Conservation (phyloP, 1,284 basidiomycete species). For the Cryptococcus neoformans region DNA sequence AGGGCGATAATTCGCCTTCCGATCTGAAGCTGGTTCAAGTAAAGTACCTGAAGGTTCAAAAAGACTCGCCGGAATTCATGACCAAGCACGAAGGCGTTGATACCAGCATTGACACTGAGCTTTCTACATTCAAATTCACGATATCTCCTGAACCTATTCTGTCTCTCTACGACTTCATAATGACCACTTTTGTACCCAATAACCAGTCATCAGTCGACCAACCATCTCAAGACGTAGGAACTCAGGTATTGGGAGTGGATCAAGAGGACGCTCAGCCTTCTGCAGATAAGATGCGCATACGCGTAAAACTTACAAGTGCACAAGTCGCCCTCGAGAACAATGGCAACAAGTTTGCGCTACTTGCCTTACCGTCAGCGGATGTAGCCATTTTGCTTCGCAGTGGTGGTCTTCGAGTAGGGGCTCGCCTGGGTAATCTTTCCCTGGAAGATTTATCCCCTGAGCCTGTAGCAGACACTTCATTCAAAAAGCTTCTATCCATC, state of each 20-base stretch:
- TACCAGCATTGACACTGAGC: constrained; percentile 79
- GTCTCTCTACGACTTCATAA: constrained; percentile 93
- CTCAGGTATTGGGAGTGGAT: constrained; percentile 13
- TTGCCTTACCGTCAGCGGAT: constrained; percentile 88
- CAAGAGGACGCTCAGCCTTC: constrained; percentile 11
- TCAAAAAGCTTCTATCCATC: constrained; percentile 88
- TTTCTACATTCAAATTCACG: constrained; percentile 91
- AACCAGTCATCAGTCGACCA: constrained; percentile 17
- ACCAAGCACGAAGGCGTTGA: constrained; percentile 82
- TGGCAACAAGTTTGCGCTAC: constrained; percentile 68
- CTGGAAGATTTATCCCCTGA: constrained; percentile 74
- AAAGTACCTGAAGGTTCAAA: constrained; percentile 75
- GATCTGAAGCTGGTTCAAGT: constrained; percentile 76
- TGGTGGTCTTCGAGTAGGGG: constrained; percentile 74
- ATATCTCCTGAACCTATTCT: constrained; percentile 90
- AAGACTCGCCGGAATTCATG: constrained; percentile 81
- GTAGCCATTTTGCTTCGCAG: constrained; percentile 74
- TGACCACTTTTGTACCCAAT: constrained; percentile 83
- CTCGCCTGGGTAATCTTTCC: constrained; percentile 80
- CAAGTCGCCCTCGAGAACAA: constrained; percentile 86
- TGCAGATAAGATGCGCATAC: constrained; percentile 70
- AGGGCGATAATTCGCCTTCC: constrained; percentile 44
- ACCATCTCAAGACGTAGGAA: constrained; percentile 16
- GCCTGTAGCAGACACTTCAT: constrained; percentile 58
- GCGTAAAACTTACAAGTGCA: constrained; percentile 83